Conservation (phyloP, 208 protist genomes). For the Wallacemonas sp. region DNA sequence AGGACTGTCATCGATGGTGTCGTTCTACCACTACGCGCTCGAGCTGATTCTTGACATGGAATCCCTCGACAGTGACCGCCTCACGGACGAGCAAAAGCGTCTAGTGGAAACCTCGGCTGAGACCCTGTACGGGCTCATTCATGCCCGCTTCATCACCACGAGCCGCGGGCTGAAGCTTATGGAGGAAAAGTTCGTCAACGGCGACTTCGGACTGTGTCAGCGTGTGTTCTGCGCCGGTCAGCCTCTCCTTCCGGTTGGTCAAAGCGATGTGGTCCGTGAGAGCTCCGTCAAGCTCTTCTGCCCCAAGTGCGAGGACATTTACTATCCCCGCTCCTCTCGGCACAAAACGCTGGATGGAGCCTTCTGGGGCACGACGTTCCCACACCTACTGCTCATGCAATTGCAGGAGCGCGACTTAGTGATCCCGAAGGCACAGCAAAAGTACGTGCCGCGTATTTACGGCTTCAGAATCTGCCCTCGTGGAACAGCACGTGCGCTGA, state of each 20-base stretch:
- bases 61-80: slow-evolving; percentile 83
- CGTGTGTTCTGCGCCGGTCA: slow-evolving; percentile 96
- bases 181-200: slow-evolving; percentile 95
- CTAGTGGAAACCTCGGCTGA: slow-evolving; percentile 95
- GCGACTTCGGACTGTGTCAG: slow-evolving; percentile 97
- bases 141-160: slow-evolving; percentile 98
- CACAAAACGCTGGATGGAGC: slow-evolving; percentile 96
- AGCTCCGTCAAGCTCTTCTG: slow-evolving; percentile 97
- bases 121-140: slow-evolving; percentile 98
- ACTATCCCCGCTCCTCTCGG: slow-evolving; percentile 92
- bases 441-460: slow-evolving; percentile 97
- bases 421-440: slow-evolving; percentile 56
- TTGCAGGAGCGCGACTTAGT: slow-evolving; percentile 57
- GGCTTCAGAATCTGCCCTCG: slow-evolving; percentile 95
- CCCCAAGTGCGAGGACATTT: slow-evolving; percentile 97
- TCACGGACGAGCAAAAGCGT: slow-evolving; percentile 96
- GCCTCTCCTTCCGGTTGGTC: slow-evolving; percentile 94
- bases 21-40: slow-evolving; percentile 97
- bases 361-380: slow-evolving; percentile 98
- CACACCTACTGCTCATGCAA: slow-evolving; percentile 92
- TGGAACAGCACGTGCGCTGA: slow-evolving; percentile 10
- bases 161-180: slow-evolving; percentile 95
- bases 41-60: slow-evolving; percentile 98
- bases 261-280: slow-evolving; percentile 94
- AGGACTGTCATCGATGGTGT: slow-evolving; percentile 92